These are phyloP conservation scores for Kodamaea sp. DNA, from an alignment of 1,139 yeast genomes.

Conservation along the genomic window DNA sequence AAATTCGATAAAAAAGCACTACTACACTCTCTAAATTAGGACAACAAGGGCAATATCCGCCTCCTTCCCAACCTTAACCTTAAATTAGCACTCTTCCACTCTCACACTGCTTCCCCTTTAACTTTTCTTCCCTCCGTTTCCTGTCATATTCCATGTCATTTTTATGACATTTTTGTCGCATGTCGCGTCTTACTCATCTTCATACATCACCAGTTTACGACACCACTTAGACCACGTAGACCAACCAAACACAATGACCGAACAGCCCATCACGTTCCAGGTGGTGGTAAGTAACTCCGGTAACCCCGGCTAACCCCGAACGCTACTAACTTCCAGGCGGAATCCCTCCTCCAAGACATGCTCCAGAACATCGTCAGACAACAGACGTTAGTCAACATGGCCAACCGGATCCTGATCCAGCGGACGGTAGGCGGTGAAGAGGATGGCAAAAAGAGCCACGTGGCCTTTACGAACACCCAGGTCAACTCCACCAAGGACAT, in stretches of 20 bases:
- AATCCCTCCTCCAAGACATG: constrained; percentile 33
- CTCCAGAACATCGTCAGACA: constrained; percentile 36
- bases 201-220: too few relatives aligned
- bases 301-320: not conserved
- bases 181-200: too few relatives aligned
- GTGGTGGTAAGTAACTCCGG: constrained; percentile 15
- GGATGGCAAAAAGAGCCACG: constrained; percentile 1
- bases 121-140: too few relatives aligned
- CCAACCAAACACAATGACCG: constrained; percentile 15
- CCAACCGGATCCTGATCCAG: constrained; percentile 26
- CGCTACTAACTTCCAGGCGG: constrained; percentile 19
- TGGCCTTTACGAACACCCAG: constrained; percentile 11
- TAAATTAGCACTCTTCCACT: too few relatives aligned
- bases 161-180: too few relatives aligned
- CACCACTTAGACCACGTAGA: too few relatives aligned
- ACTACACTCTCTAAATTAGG: too few relatives aligned
- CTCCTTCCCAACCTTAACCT: too few relatives aligned
- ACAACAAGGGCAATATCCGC: too few relatives aligned
- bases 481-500: constrained; percentile 32
- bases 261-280: constrained; percentile 18
- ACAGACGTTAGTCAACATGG: constrained; percentile 31
- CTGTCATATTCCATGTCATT: too few relatives aligned
- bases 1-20: too few relatives aligned
- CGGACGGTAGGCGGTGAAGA: constrained; percentile 19
- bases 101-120: too few relatives aligned